phyloP scores from a whole-genome alignment of 768 basidiomycete species.

The Amanita jacksonii region DNA sequence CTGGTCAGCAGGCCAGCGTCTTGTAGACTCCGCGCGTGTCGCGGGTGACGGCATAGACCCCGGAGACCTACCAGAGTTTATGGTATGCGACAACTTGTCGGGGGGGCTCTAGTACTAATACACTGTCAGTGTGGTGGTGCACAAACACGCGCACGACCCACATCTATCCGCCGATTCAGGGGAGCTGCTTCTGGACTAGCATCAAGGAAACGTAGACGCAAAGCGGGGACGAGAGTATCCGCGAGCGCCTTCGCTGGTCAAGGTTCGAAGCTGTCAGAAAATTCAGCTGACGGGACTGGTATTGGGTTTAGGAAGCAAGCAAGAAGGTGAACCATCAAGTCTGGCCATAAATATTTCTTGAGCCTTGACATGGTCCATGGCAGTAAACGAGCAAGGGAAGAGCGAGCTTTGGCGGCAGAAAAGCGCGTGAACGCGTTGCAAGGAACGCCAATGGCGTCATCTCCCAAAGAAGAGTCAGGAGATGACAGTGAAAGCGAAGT shows the following conservation, averaged over 20 bases:
- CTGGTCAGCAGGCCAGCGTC: slow-evolving; percentile 71
- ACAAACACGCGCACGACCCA: slow-evolving; percentile 52
- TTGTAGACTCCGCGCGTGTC: slow-evolving; percentile 53
- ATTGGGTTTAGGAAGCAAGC: slow-evolving; percentile 67
- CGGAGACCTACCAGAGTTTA: slow-evolving; percentile 67
- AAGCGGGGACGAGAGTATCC: slow-evolving; percentile 61
- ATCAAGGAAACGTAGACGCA: slow-evolving; percentile 62
- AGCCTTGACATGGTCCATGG: background rate
- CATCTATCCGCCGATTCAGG: slow-evolving; percentile 29
- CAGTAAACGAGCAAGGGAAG: slow-evolving; percentile 75
- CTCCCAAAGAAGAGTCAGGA: slow-evolving; percentile 11
- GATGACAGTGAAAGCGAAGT: slow-evolving; percentile 19
- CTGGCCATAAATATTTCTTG: background rate
- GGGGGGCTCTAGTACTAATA: background rate
- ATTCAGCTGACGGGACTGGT: slow-evolving; percentile 28
- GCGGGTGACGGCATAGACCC: slow-evolving; percentile 39
- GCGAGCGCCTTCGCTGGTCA: slow-evolving; percentile 48
- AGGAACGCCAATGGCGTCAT: slow-evolving; percentile 12
- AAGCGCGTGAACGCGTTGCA: slow-evolving; percentile 42
- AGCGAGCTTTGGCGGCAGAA: slow-evolving; percentile 70
- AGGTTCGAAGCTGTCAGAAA: slow-evolving; percentile 44
- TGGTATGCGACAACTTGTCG: slow-evolving; percentile 35
- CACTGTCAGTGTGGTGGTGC: slow-evolving; percentile 66
- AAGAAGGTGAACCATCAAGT: slow-evolving; percentile 34
- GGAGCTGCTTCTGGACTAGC: slow-evolving; percentile 47